Conservation (phyloP, 257 asterid genomes). For the Petrea volubilis region DNA sequence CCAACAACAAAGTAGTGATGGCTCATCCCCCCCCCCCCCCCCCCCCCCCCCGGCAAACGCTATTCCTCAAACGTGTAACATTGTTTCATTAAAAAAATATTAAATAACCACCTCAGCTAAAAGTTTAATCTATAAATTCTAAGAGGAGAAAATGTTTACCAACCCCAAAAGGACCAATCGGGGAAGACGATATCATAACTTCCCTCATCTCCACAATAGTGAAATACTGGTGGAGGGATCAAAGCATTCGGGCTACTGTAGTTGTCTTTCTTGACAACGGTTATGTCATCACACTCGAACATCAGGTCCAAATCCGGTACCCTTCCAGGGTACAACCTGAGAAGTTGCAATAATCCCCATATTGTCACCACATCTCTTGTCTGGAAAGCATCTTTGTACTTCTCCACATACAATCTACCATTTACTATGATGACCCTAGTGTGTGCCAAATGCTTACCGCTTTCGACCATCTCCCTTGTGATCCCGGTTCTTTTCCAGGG, state of each 20-base stretch:
- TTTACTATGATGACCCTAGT: constrained; percentile 50
- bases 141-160: constrained; percentile 60
- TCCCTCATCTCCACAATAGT: constrained; percentile 56
- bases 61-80: too few relatives aligned
- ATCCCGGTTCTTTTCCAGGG: constrained; percentile 76
- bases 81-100: too few relatives aligned
- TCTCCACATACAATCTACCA: constrained; percentile 61
- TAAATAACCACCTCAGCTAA: too few relatives aligned
- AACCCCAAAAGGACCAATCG: constrained; percentile 99
- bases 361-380: constrained; percentile 80
- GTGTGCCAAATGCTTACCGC: constrained; percentile 46
- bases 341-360: constrained; percentile 90
- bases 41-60: too few relatives aligned
- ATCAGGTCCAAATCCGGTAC: constrained; percentile 71
- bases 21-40: background rate
- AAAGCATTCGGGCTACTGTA: constrained; percentile 21
- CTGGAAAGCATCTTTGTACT: constrained; percentile 53
- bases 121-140: background rate
- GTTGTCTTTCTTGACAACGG: constrained; percentile 45
- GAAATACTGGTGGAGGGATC: constrained; percentile 72
- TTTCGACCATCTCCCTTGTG: constrained; percentile 53
- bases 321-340: constrained; percentile 67
- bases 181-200: constrained; percentile 77
- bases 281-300: constrained; percentile 64
- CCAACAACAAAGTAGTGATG: background rate